Percentiles rank a stretch among this genome's conserved stretches.
phyloP scores from a whole-genome alignment of 129 eudicot genomes.

The Pulicaria dysenterica region DNA sequence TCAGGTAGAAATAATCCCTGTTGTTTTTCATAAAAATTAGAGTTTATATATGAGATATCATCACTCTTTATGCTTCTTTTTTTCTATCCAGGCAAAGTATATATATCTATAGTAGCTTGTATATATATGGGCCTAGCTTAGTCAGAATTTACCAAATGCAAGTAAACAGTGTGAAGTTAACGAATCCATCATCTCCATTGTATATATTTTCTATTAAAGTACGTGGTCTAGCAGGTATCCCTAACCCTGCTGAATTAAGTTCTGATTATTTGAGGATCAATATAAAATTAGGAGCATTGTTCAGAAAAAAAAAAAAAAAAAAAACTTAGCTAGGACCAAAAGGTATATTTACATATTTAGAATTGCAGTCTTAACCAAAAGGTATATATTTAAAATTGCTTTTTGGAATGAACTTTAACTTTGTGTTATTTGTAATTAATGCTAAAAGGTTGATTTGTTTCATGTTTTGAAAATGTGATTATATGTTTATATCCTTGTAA shows the following conservation, averaged over 20 bases:
- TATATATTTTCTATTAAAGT: conserved; percentile 14
- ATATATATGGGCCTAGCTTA: background rate
- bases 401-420: too few species aligned
- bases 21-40: conserved; percentile 18
- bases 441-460: too few species aligned
- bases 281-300: background rate
- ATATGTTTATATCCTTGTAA: too few species aligned
- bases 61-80: conserved; percentile 1
- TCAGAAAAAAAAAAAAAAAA: background rate
- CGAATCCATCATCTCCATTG: conserved; percentile 23
- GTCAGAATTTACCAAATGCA: conserved; percentile 22
- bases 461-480: too few species aligned
- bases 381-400: too few species aligned
- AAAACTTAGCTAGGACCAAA: background rate
- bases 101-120: conserved; percentile 6
- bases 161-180: conserved; percentile 20
- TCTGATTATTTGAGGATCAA: background rate
- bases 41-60: conserved; percentile 22
- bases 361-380: too few species aligned
- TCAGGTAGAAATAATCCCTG: conserved; percentile 24
- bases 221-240: conserved; percentile 27
- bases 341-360: too few species aligned
- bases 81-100: background rate
- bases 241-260: conserved; percentile 2
- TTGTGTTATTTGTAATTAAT: too few species aligned